Evolutionary conservation across 495 filamentous ascomycete genomes (phyloP).

Genomic region (Penicilliopsis zonata): DNA sequence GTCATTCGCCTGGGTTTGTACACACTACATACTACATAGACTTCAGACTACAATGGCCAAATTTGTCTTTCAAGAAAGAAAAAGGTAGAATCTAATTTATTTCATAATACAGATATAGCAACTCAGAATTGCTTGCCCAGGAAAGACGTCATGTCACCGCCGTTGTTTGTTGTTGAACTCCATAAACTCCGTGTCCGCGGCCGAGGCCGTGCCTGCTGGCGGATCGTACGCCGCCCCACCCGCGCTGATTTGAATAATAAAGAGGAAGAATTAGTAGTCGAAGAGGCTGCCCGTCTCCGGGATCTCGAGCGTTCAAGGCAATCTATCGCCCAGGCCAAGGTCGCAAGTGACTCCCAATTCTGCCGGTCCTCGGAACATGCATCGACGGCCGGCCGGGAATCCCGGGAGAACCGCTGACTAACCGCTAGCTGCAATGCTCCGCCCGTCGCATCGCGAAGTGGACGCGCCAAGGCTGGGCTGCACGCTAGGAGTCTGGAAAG

Average conservation of each 20-base stretch:
- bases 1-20: too few relatives aligned
- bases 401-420: constrained; percentile 26
- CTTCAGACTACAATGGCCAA: too few relatives aligned
- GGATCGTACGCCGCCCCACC: constrained; percentile 24
- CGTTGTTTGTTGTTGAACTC: constrained; percentile 24
- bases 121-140: constrained; percentile 22
- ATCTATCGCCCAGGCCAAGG: constrained; percentile 35
- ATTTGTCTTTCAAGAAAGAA: too few relatives aligned
- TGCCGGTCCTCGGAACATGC: constrained; percentile 21
- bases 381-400: constrained; percentile 17
- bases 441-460: constrained; percentile 82
- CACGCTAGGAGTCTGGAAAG: constrained; percentile 54
- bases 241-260: constrained; percentile 12
- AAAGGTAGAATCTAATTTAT: too few relatives aligned
- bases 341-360: constrained; percentile 35
- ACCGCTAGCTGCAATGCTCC: constrained; percentile 61
- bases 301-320: constrained; percentile 23
- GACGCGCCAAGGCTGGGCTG: constrained; percentile 89
- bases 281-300: constrained; percentile 7
- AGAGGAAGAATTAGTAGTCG: too few relatives aligned
- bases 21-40: too few relatives aligned
- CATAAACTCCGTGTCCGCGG: constrained; percentile 27
- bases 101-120: too few relatives aligned
- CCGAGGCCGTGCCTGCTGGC: constrained; percentile 18
- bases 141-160: constrained; percentile 23